A percentile compares a stretch with the other conserved stretches of the same genome.
Conservation (phyloP, 1,139 yeast species). For the Chernovozyma sophiae-reginae region DNA sequence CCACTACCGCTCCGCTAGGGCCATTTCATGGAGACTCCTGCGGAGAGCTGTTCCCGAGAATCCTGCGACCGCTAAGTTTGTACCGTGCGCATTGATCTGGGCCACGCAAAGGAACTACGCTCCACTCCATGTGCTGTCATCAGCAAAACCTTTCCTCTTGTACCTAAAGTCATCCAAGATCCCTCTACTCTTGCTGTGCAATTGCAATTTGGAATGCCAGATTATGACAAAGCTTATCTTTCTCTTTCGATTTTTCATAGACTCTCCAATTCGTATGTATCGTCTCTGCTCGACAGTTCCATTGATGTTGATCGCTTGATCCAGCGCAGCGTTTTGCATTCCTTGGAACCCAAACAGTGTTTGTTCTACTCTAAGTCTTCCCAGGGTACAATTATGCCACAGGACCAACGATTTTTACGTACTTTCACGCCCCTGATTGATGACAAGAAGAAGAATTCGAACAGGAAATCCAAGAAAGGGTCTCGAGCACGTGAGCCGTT, state of each 20-base stretch:
- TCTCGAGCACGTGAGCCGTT: not conserved
- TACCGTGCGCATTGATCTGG: no score
- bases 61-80: no score
- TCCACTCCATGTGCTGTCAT: no score
- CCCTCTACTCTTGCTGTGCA: no score
- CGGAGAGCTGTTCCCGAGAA: no score
- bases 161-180: no score
- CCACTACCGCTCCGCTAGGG: no score
- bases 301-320: not conserved
- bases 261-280: not conserved
- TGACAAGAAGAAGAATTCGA: constrained; percentile 6
- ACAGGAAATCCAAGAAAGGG: constrained; percentile 4
- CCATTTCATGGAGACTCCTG: no score
- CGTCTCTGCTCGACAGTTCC: not conserved
- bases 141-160: no score
- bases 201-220: no score
- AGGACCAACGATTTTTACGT: constrained; percentile 11
- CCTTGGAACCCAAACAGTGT: not conserved
- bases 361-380: not conserved
- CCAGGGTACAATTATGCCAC: not conserved
- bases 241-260: not conserved
- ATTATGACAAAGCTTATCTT: not conserved
- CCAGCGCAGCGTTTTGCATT: not conserved
- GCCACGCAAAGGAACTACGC: no score
- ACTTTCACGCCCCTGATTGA: constrained; percentile 8